A percentile compares a stretch with the other conserved stretches of the same genome.
phyloP scores from a whole-genome alignment of 2,329 filamentous ascomycete genomes.

The Ascochyta lentis region DNA sequence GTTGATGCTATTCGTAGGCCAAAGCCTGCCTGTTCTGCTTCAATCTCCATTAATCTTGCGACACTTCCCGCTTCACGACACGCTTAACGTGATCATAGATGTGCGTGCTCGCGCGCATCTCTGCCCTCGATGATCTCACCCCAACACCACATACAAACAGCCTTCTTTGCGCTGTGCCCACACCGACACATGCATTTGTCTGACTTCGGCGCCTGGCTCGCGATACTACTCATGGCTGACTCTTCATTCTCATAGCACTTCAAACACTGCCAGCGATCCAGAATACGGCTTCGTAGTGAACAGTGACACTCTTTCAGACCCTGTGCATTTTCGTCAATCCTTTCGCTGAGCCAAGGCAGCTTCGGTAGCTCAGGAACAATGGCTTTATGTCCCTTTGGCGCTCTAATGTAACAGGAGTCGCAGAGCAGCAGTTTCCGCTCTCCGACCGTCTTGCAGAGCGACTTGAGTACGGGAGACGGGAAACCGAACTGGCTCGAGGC shows the following conservation, averaged over 20 bases:
- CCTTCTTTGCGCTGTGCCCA: background rate
- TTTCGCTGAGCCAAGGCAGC: conserved; percentile 5
- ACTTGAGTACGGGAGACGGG: conserved; percentile 36
- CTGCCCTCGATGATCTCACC: conserved; percentile 6
- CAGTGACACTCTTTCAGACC: conserved; percentile 6
- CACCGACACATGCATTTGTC: conserved; percentile 1
- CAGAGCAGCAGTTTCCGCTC: conserved; percentile 26
- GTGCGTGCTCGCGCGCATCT: background rate
- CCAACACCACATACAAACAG: conserved; percentile 19
- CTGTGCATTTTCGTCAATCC: background rate
- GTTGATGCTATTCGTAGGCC: background rate
- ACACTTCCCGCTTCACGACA: background rate
- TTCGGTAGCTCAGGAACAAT: conserved; percentile 1
- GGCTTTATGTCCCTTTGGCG: background rate
- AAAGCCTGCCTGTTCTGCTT: background rate
- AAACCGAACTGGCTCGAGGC: conserved; percentile 26
- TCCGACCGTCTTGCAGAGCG: conserved; percentile 35
- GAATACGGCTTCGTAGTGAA: conserved; percentile 7
- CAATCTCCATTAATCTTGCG: background rate
- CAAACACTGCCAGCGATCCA: conserved; percentile 28
- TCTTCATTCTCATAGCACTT: conserved; percentile 20
- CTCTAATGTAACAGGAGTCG: conserved; percentile 12
- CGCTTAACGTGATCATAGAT: background rate
- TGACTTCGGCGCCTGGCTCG: background rate
- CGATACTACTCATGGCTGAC: background rate